A percentile compares a stretch with the other conserved stretches of the same genome.
Evolutionary conservation across 2,329 filamentous ascomycete genomes (phyloP).

Genomic region (Lachnellula hyalina): DNA sequence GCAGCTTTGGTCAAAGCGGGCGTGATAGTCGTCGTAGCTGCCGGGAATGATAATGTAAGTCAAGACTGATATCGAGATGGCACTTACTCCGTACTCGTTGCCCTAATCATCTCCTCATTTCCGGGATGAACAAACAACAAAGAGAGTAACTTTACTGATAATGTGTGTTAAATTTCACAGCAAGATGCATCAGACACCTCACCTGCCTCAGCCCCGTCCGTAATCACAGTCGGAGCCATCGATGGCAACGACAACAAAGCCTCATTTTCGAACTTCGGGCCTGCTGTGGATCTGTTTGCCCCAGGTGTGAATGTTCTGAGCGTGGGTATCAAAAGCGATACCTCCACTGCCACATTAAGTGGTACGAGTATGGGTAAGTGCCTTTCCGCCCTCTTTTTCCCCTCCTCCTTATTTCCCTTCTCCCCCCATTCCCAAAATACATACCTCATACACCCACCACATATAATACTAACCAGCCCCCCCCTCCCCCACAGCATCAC

Average conservation of each 20-base stretch:
- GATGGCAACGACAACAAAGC: slow-evolving; percentile 36
- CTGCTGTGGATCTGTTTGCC: slow-evolving; percentile 45
- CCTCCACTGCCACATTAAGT: slow-evolving; percentile 43
- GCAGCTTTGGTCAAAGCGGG: slow-evolving; percentile 31
- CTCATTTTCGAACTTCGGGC: slow-evolving; percentile 47
- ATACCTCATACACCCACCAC: too few species aligned
- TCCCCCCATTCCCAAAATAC: not conserved
- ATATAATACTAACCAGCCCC: too few species aligned
- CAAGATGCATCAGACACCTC: slow-evolving; percentile 38
- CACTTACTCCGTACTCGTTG: too few species aligned
- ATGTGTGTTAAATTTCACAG: not conserved
- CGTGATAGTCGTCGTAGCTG: slow-evolving; percentile 48
- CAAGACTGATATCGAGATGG: not conserved
- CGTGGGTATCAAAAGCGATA: slow-evolving; percentile 40
- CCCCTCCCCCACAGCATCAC: slow-evolving; percentile 44
- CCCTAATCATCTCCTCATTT: not conserved
- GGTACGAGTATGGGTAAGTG: slow-evolving; percentile 53
- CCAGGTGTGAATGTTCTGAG: slow-evolving; percentile 43
- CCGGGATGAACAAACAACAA: not conserved
- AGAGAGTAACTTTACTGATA: not conserved
- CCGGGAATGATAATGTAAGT: slow-evolving; percentile 42
- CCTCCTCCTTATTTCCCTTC: not conserved
- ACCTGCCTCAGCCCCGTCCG: slow-evolving; percentile 43
- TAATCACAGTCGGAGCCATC: slow-evolving; percentile 48
- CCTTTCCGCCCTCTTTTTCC: not conserved